Evolutionary conservation across 805 yeast genomes (phyloP).

Genomic region (Priceomyces melissophilus): DNA sequence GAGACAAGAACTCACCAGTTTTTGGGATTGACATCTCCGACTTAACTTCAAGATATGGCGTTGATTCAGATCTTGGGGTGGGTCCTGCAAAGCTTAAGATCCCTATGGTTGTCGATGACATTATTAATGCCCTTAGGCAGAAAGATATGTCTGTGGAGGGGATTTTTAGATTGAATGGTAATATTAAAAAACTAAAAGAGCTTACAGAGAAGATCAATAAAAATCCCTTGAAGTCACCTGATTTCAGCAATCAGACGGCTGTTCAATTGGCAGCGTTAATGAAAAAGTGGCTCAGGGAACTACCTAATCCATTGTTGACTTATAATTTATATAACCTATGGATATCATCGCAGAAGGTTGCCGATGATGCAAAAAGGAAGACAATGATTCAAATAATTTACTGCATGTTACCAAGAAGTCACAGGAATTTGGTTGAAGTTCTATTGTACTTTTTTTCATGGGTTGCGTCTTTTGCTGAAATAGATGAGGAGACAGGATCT

Average conservation of each 20-base stretch:
- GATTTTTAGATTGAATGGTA: slow-evolving; percentile 93
- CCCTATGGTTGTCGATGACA: slow-evolving; percentile 84
- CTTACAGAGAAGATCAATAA: slow-evolving; percentile 71
- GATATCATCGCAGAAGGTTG: slow-evolving; percentile 60
- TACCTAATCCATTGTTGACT: slow-evolving; percentile 89
- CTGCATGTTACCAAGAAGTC: slow-evolving; percentile 73
- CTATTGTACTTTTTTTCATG: slow-evolving; percentile 82
- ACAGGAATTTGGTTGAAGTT: slow-evolving; percentile 85
- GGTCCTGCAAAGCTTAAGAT: slow-evolving; percentile 78
- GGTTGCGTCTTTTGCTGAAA: slow-evolving; percentile 93
- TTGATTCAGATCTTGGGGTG: slow-evolving; percentile 78
- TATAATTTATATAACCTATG: slow-evolving; percentile 72
- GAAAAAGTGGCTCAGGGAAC: slow-evolving; percentile 86
- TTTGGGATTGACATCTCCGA: slow-evolving; percentile 77
- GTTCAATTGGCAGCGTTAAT: slow-evolving; percentile 90
- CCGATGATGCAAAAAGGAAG: slow-evolving; percentile 44
- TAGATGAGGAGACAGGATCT: slow-evolving; percentile 81
- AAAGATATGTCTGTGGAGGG: slow-evolving; percentile 97
- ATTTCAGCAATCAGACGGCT: slow-evolving; percentile 71
- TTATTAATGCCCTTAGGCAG: slow-evolving; percentile 75
- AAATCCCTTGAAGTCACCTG: slow-evolving; percentile 68
- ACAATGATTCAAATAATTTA: slow-evolving; percentile 61
- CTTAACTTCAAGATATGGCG: slow-evolving; percentile 69
- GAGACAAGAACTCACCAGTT: slow-evolving; percentile 40
- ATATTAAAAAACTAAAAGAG: slow-evolving; percentile 75